phyloP scores from a whole-genome alignment of 2,329 filamentous ascomycete species.

The Exutisphaerella laricina region DNA sequence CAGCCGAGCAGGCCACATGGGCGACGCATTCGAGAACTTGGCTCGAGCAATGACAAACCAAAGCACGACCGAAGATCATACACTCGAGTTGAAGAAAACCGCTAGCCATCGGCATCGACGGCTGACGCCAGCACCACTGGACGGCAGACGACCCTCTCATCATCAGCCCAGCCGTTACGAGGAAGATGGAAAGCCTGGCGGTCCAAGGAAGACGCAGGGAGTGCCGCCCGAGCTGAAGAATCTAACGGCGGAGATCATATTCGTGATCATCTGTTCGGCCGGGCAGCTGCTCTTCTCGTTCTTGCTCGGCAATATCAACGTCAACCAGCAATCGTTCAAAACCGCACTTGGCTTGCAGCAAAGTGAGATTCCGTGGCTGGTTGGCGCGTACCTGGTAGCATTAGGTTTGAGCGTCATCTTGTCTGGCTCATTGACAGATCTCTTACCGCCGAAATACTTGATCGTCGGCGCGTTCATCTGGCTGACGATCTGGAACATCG shows the following conservation, averaged over 20 bases:
- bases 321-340: constrained; percentile 37
- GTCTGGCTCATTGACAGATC: constrained; percentile 37
- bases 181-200: constrained; percentile 8
- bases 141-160: constrained; percentile 13
- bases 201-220: constrained; percentile 18
- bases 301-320: constrained; percentile 39
- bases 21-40: constrained; percentile 19
- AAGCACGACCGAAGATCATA: constrained; percentile 7
- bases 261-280: constrained; percentile 40
- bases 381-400: constrained; percentile 40
- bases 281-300: constrained; percentile 42
- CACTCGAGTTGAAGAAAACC: constrained; percentile 10
- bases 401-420: constrained; percentile 41
- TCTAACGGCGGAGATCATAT: constrained; percentile 37
- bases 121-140: constrained; percentile 9
- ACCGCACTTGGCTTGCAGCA: constrained; percentile 37
- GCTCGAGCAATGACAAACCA: constrained; percentile 14
- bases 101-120: constrained; percentile 11
- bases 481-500: constrained; percentile 39
- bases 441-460: constrained; percentile 38
- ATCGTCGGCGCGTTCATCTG: constrained; percentile 42
- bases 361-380: constrained; percentile 40
- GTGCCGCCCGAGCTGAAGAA: constrained; percentile 38
- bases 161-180: constrained; percentile 7
- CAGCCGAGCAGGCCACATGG: constrained; percentile 15